phyloP scores from a whole-genome alignment of 1,284 basidiomycete genomes.

The Trichosporon coremiiforme region DNA sequence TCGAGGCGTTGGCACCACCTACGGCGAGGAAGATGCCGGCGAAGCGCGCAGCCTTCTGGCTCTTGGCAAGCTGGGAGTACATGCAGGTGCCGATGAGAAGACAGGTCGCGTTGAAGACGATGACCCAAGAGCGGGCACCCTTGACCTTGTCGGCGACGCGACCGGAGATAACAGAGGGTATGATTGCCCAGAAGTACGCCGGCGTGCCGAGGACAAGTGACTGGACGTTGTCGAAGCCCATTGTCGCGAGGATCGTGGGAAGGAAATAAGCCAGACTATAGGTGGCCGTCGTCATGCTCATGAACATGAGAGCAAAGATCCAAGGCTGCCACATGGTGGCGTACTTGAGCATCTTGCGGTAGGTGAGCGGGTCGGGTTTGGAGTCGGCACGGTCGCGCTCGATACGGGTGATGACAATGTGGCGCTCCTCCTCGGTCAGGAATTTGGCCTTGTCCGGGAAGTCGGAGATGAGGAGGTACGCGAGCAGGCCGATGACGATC shows the following conservation, averaged over 20 bases:
- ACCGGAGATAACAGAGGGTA: conserved; percentile 50
- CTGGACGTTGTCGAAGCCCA: conserved; percentile 50
- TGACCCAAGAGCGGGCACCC: conserved; percentile 20
- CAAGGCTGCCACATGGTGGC: conserved; percentile 55
- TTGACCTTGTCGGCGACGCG: conserved; percentile 46
- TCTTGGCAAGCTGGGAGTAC: conserved; percentile 27
- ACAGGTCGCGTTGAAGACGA: conserved; percentile 27
- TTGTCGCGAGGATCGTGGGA: conserved; percentile 55
- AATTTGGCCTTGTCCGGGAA: conserved; percentile 27
- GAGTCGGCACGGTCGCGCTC: conserved; percentile 48
- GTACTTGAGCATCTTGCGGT: conserved; percentile 46
- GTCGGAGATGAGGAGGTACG: conserved; percentile 22
- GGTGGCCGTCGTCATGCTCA: conserved; percentile 36
- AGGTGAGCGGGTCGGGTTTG: conserved; percentile 52
- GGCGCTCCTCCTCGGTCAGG: conserved; percentile 26
- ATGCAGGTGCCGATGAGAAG: conserved; percentile 29
- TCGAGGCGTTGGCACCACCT: conserved; percentile 46
- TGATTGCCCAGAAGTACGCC: conserved; percentile 53
- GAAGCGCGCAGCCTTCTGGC: conserved; percentile 25
- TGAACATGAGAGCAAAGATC: conserved; percentile 57
- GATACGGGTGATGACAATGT: conserved; percentile 26
- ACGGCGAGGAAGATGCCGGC: conserved; percentile 56
- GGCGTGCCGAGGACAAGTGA: conserved; percentile 55
- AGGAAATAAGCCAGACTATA: conserved; percentile 54
- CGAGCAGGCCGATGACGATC: conserved; percentile 19